Conservation (phyloP, 2,329 filamentous ascomycete species). For the Xylariales sp. region DNA sequence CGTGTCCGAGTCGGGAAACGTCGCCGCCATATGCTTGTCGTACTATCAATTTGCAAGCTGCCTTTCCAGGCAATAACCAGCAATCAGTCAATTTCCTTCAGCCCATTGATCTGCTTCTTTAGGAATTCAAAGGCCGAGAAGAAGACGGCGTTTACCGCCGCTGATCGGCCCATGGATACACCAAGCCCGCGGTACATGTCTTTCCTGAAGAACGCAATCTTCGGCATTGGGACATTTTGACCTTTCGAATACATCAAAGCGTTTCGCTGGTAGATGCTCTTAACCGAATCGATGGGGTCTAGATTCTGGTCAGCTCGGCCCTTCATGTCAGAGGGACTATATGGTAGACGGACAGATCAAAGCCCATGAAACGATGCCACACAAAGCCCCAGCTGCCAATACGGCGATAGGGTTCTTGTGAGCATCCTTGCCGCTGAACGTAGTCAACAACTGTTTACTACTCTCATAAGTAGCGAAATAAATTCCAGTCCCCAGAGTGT, state of each 20-base stretch:
- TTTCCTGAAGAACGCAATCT: constrained; percentile 71
- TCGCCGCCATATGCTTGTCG: too few relatives aligned
- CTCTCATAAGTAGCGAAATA: constrained; percentile 91
- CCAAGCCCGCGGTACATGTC: constrained; percentile 80
- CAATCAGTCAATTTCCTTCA: constrained; percentile 37
- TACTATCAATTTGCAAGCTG: too few relatives aligned
- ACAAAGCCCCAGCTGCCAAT: constrained; percentile 72
- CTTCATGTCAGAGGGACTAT: not conserved
- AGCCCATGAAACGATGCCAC: constrained; percentile 80
- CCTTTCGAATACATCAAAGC: constrained; percentile 65
- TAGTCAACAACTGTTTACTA: constrained; percentile 75
- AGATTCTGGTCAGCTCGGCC: constrained; percentile 3
- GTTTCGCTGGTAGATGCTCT: constrained; percentile 81
- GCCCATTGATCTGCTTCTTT: constrained; percentile 61
- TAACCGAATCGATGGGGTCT: constrained; percentile 75
- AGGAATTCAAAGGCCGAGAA: constrained; percentile 84
- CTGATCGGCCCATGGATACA: constrained; percentile 78
- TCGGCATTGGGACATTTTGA: constrained; percentile 61
- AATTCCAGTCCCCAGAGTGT: constrained; percentile 77
- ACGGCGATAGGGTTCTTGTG: constrained; percentile 78
- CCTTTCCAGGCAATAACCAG: too few relatives aligned
- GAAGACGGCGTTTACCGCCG: constrained; percentile 82
- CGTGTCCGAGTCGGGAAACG: too few relatives aligned
- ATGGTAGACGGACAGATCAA: constrained; percentile 56
- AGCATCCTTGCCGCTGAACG: constrained; percentile 64